phyloP scores from a whole-genome alignment of 2,329 filamentous ascomycete species.

The Penicillium verrucosum region DNA sequence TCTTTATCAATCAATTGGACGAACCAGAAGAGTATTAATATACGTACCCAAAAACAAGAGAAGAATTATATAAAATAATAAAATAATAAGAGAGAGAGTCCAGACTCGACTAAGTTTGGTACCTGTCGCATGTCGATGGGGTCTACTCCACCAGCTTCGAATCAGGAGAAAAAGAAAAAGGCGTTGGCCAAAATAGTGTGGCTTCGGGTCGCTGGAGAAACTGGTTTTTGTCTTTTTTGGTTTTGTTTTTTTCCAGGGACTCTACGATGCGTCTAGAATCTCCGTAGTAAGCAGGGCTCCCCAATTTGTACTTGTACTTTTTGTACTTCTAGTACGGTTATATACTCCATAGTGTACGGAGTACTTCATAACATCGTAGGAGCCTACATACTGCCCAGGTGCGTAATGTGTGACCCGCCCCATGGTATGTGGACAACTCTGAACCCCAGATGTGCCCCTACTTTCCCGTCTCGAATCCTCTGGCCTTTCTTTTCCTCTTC shows the following conservation, averaged over 20 bases:
- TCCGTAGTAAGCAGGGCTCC: neutral
- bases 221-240: too few species aligned
- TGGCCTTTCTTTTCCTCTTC: neutral
- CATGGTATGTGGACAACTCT: slow-evolving; percentile 10
- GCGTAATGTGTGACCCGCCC: slow-evolving; percentile 6
- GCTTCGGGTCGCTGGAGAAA: slow-evolving; percentile 3
- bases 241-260: neutral
- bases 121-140: slow-evolving; percentile 9
- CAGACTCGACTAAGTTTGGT: slow-evolving; percentile 7
- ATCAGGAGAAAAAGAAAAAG: neutral
- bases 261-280: neutral
- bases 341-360: neutral
- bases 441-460: slow-evolving; percentile 12
- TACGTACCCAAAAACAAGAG: neutral
- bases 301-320: neutral
- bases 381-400: neutral
- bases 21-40: neutral
- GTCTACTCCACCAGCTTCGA: slow-evolving; percentile 1
- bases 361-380: neutral
- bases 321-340: neutral
- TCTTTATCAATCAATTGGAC: neutral
- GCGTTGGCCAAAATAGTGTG: neutral
- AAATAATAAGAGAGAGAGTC: neutral
- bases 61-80: neutral
- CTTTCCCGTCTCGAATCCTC: slow-evolving; percentile 1